Conservation (phyloP, 2,329 filamentous ascomycete species). For the Fonsecaea multimorphosa region DNA sequence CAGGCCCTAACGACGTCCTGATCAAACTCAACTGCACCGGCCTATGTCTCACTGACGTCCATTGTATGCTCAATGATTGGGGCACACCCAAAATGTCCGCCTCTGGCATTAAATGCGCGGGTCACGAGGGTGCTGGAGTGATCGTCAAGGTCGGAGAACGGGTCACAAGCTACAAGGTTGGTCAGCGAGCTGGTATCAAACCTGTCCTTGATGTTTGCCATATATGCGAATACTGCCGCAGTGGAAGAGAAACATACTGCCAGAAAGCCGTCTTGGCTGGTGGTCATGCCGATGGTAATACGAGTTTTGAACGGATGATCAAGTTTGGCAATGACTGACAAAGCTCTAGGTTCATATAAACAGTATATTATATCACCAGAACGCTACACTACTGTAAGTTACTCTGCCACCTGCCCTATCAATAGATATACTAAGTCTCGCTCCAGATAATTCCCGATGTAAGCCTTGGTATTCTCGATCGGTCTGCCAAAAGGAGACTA, state of each 20-base stretch:
- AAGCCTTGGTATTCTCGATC: no score
- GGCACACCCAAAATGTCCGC: conserved; percentile 54
- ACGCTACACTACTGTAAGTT: no score
- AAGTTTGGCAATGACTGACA: no score
- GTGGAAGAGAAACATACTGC: conserved; percentile 62
- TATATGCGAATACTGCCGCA: conserved; percentile 59
- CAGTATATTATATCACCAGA: no score
- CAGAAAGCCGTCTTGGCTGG: conserved; percentile 40
- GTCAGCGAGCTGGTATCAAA: conserved; percentile 61
- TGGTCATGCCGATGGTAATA: no score
- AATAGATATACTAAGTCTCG: no score
- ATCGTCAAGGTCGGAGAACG: conserved; percentile 63
- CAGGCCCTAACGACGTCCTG: conserved; percentile 61
- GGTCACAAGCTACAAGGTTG: conserved; percentile 61
- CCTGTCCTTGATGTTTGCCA: conserved; percentile 60
- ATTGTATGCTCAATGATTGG: conserved; percentile 64
- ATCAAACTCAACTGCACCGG: conserved; percentile 65
- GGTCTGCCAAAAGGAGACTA: no score
- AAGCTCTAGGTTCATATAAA: no score
- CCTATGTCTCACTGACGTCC: conserved; percentile 64
- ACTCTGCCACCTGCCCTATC: no score
- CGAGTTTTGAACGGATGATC: no score
- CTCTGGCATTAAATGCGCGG: conserved; percentile 54
- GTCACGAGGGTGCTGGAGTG: conserved; percentile 64
- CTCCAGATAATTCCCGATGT: not conserved